Evolutionary conservation across 148 eudicot genomes (phyloP), one percentile per base, ranked within the genome.

Genomic region (Heliosperma pusillum): DNA sequence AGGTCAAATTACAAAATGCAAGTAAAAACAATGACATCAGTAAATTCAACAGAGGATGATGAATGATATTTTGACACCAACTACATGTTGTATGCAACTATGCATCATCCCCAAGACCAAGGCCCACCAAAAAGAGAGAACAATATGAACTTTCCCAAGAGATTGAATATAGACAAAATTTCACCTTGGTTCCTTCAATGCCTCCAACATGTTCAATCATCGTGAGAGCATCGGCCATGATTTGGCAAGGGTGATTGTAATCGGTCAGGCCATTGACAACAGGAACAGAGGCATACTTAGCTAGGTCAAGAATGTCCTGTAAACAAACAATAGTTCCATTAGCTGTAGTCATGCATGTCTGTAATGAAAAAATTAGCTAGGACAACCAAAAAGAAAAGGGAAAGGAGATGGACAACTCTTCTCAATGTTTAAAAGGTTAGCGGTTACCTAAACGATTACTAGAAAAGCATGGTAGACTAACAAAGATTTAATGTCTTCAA

Each of bases 221-320:
- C 29, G 98, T 95, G 73, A 90, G 96, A 0, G 91, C 98, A 89
- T 92, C 97, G 33, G 98, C 99, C 97, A 95, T 92, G 15, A 95
- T 92, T 90, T 95, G 98, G 82, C 89, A 84, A 52, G 99, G 99
- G 82, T 95, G 99, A 80, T 95, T 95, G 81, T 86, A 92, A 79
- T 92, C 97, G 10, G 97, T 90, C 83, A 95, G 82, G 74, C 98
- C 98, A 80, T 92, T 92, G 81, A 95, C 88, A 63, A 95, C 91
- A 40, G 98, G 98, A 19, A 92, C 87, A 30, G 82, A 77, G 29
- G 97, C 87, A 84, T 90, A 86, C 68, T 89, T 89, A 66, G 96
- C 93, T 45, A 95, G 89, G 81, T 95, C 97, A 47, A 95, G 83
- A 78, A 95, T 87, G 69, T 92, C 97, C 96, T 94, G 87, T 70